Evolutionary conservation across 2,329 filamentous ascomycete species (phyloP).

Genomic region (Didymellaceae sp.): DNA sequence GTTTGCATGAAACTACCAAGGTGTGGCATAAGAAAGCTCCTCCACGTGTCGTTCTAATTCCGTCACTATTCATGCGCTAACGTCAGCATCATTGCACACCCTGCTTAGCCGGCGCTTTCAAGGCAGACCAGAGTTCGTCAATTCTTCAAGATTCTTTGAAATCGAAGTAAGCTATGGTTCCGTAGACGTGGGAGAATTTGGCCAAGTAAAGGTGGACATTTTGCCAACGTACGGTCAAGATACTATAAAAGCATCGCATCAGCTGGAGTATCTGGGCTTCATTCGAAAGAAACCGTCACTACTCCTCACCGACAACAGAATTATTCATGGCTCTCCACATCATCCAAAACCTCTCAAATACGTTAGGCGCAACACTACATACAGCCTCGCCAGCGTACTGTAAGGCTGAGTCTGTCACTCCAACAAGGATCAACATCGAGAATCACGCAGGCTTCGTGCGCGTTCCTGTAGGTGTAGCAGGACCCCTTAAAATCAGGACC

Average conservation of each 20-base stretch:
- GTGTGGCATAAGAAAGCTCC: background rate
- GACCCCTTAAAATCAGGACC: conserved; percentile 27
- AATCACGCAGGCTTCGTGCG: conserved; percentile 28
- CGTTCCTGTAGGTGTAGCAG: conserved; percentile 30
- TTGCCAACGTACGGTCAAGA: too few species aligned
- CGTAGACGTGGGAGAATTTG: background rate
- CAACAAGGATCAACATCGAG: conserved; percentile 11
- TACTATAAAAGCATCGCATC: too few species aligned
- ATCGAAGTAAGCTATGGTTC: background rate
- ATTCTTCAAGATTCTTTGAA: background rate
- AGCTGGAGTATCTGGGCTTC: too few species aligned
- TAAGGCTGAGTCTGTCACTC: background rate
- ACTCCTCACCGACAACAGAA: too few species aligned
- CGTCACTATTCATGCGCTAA: background rate
- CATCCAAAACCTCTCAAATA: background rate
- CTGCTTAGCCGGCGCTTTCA: background rate
- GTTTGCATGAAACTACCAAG: background rate
- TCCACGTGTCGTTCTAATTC: background rate
- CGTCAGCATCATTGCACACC: background rate
- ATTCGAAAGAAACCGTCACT: too few species aligned
- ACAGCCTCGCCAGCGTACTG: background rate
- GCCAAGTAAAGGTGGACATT: background rate
- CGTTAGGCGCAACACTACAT: background rate
- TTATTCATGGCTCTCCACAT: background rate
- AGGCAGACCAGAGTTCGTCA: background rate